phyloP scores from a whole-genome alignment of 2,329 filamentous ascomycete genomes.

The Tolypocladium ovalisporum region DNA sequence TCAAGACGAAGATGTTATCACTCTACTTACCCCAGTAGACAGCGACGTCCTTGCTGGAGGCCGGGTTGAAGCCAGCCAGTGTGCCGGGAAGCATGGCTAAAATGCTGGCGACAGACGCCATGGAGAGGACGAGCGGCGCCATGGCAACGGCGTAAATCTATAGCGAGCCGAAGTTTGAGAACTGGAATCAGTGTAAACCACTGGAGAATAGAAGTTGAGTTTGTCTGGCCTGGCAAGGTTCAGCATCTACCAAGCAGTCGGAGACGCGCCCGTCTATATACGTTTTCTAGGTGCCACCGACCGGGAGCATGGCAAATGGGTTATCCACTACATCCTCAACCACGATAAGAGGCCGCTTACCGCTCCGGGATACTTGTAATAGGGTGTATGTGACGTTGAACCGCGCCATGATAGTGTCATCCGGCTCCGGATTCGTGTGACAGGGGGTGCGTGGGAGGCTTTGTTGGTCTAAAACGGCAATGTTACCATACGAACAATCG shows the following conservation, averaged over 20 bases:
- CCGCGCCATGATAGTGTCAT: background rate
- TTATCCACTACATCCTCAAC: background rate
- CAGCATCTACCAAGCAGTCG: background rate
- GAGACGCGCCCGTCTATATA: background rate
- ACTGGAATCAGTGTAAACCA: no score
- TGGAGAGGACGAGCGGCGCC: slow-evolving; percentile 3
- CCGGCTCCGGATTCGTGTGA: background rate
- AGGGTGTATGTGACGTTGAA: background rate
- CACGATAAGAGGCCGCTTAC: background rate
- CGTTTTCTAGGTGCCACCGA: background rate
- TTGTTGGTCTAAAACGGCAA: background rate
- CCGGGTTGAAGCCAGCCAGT: slow-evolving; percentile 32
- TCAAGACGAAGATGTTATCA: background rate
- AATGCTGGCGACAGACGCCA: slow-evolving; percentile 9
- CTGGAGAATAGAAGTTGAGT: background rate
- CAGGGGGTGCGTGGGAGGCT: background rate
- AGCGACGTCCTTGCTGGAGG: slow-evolving; percentile 42
- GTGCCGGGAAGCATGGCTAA: slow-evolving; percentile 16
- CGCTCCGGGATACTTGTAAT: background rate
- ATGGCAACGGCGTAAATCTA: background rate
- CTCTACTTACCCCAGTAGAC: slow-evolving; percentile 51
- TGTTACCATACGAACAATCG: background rate
- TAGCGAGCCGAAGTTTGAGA: no score
- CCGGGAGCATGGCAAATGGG: background rate
- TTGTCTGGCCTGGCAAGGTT: background rate